Conservation (phyloP, 192 early-diverging fungal species). For the Coemansia sp. region DNA sequence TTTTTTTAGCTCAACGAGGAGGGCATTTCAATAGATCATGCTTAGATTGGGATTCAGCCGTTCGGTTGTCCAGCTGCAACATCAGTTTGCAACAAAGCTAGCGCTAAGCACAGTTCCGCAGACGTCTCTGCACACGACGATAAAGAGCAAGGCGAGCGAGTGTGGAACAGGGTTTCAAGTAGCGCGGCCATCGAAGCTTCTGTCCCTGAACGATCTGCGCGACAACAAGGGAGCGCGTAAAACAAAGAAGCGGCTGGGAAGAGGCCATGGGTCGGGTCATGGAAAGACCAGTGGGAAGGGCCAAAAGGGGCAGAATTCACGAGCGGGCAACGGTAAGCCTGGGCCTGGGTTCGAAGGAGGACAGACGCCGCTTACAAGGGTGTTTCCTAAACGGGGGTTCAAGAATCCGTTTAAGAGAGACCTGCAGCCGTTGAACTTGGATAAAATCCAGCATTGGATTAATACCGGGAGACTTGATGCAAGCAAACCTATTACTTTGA, state of each 20-base stretch:
- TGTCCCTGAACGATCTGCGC: conserved; percentile 37
- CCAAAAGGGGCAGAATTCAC: conserved; percentile 86
- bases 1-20: too few species aligned
- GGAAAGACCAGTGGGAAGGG: conserved; percentile 90
- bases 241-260: conserved; percentile 65
- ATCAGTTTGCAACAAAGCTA: conserved; percentile 16
- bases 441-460: conserved; percentile 90
- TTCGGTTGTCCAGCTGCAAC: conserved; percentile 21
- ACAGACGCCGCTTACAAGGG: conserved; percentile 77
- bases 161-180: conserved; percentile 9
- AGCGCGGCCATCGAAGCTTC: conserved; percentile 14
- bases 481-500: conserved; percentile 76
- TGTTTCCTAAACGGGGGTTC: conserved; percentile 86
- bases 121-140: conserved; percentile 18
- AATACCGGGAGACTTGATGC: conserved; percentile 79
- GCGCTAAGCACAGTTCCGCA: conserved; percentile 4
- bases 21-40: conserved; percentile 11
- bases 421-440: conserved; percentile 74
- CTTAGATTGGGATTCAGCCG: conserved; percentile 13
- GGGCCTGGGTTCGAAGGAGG: conserved; percentile 89
- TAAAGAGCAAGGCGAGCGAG: not conserved
- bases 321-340: conserved; percentile 71
- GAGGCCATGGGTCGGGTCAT: conserved; percentile 81
- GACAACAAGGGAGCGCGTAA: conserved; percentile 45
- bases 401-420: conserved; percentile 60